A percentile compares a stretch with the other conserved stretches of the same genome.
Conservation (phyloP, 768 basidiomycete genomes). For the Kwoniella dejecticola region DNA sequence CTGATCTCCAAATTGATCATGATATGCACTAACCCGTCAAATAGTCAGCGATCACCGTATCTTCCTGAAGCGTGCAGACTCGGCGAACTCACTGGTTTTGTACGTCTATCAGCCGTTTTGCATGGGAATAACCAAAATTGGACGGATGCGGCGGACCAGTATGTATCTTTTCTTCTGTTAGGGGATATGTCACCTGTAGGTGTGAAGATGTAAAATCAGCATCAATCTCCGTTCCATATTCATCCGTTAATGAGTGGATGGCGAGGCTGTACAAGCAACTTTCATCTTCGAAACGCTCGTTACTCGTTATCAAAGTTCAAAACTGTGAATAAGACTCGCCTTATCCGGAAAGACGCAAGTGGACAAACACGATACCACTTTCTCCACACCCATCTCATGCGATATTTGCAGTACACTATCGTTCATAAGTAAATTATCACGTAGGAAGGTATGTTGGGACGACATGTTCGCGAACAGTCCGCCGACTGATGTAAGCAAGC, state of each 20-base stretch:
- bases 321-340: conserved; percentile 30
- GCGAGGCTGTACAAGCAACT: too few relatives aligned
- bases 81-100: conserved; percentile 74
- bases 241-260: too few relatives aligned
- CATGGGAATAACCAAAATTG: conserved; percentile 96
- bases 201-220: neutral
- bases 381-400: conserved; percentile 65
- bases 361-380: conserved; percentile 91
- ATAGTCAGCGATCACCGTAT: neutral
- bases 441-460: conserved; percentile 90
- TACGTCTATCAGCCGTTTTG: conserved; percentile 92
- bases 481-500: conserved; percentile 64
- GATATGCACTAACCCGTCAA: conserved; percentile 71
- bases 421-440: conserved; percentile 94
- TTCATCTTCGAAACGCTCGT: too few relatives aligned
- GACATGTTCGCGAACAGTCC: conserved; percentile 96
- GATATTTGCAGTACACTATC: conserved; percentile 84
- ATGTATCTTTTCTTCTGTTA: conserved; percentile 91
- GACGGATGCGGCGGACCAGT: conserved; percentile 86
- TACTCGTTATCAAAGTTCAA: too few relatives aligned
- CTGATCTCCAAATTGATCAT: conserved; percentile 90
- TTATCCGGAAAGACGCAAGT: conserved; percentile 98
- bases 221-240: too few relatives aligned
- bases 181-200: conserved; percentile 74
- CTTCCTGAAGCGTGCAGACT: too few relatives aligned